Conservation (phyloP, 495 filamentous ascomycete species). For the Lepidopterella palustris region DNA sequence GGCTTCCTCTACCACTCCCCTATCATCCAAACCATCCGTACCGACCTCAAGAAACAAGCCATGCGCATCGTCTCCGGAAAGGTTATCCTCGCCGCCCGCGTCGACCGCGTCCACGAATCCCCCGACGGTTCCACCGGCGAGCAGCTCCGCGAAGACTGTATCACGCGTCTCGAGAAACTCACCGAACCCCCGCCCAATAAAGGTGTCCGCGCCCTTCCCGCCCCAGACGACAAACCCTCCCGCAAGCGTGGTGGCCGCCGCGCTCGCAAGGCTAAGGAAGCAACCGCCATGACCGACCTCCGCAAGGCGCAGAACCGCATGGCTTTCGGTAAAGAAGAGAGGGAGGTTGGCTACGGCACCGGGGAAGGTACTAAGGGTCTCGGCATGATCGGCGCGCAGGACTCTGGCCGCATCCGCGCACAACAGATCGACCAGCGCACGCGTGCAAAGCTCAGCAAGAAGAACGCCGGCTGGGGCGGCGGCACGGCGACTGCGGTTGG, state of each 20-base stretch:
- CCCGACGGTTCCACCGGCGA: constrained; percentile 79
- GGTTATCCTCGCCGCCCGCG: constrained; percentile 81
- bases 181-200: constrained; percentile 91
- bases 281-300: constrained; percentile 92
- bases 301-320: constrained; percentile 95
- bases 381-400: constrained; percentile 87
- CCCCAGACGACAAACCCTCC: constrained; percentile 91
- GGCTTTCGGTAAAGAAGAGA: constrained; percentile 93
- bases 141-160: constrained; percentile 74
- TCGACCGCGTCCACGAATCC: constrained; percentile 77
- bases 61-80: constrained; percentile 95
- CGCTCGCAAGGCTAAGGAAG: constrained; percentile 93
- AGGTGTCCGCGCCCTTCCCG: constrained; percentile 78
- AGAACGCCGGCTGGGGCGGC: constrained; percentile 92
- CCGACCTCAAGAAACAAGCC: constrained; percentile 84
- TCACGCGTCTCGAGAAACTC: constrained; percentile 86
- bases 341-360: constrained; percentile 85
- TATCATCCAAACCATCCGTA: constrained; percentile 74
- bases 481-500: constrained; percentile 53
- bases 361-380: constrained; percentile 82
- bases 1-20: constrained; percentile 90
- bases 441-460: constrained; percentile 83
- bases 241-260: constrained; percentile 88
- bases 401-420: constrained; percentile 79
- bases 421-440: constrained; percentile 91